A percentile compares a stretch with the other conserved stretches of the same genome.
These are phyloP conservation scores for Helotiales sp. DNA, from an alignment of 2,329 filamentous ascomycete genomes.

Conservation along the genomic window DNA sequence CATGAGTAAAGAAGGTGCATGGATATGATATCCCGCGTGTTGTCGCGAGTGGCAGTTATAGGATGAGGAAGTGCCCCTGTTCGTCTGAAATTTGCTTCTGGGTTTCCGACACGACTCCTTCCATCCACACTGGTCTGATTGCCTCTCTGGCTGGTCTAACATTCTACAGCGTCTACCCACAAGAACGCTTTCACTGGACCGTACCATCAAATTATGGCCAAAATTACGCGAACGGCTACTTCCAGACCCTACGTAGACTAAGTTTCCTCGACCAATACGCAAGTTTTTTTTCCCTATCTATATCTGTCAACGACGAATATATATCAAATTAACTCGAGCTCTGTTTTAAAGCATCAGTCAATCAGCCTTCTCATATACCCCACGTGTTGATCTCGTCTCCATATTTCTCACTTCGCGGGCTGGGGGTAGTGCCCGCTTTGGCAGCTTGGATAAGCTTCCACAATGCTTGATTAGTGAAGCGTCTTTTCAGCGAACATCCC, in stretches of 20 bases:
- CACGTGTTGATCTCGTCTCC: constrained; percentile 3
- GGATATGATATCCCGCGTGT: background rate
- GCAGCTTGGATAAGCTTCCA: background rate
- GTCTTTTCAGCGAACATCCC: background rate
- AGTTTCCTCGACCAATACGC: constrained; percentile 3
- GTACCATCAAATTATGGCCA: background rate
- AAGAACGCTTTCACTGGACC: background rate
- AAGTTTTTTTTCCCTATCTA: background rate
- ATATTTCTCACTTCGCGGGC: background rate
- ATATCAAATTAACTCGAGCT: background rate
- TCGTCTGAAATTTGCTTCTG: background rate
- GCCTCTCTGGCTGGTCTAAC: background rate
- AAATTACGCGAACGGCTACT: background rate
- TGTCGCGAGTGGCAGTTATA: background rate
- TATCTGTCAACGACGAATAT: background rate
- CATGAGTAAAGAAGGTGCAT: background rate
- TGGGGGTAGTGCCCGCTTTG: constrained; percentile 8
- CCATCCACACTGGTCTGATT: background rate
- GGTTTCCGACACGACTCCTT: background rate
- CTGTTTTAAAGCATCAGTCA: background rate
- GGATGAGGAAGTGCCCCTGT: background rate
- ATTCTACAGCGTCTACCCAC: background rate
- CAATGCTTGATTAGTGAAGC: background rate
- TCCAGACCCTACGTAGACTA: background rate
- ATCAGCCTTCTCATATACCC: constrained; percentile 6